A percentile compares a stretch with the other conserved stretches of the same genome.
These are phyloP conservation scores for Ceriops zippeliana DNA, from an alignment of 345 rosid genomes.

Conservation along the genomic window DNA sequence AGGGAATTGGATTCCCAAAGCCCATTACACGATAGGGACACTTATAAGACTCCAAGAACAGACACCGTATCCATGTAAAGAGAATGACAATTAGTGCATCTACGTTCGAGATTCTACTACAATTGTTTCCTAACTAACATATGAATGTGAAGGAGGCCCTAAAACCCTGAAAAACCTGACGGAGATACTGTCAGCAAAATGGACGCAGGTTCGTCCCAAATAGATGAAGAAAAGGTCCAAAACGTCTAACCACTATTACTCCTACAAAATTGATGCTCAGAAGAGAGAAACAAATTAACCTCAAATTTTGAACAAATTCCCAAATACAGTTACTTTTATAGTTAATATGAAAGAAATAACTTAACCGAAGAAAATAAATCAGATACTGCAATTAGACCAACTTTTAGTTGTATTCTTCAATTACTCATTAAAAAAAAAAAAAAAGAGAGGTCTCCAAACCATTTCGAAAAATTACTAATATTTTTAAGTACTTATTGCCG, in stretches of 20 bases:
- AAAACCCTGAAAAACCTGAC: neutral
- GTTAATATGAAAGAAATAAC: neutral
- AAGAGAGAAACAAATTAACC: neutral
- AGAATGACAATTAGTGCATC: neutral
- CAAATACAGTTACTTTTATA: neutral
- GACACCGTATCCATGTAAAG: neutral
- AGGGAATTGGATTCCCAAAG: slow-evolving; percentile 17
- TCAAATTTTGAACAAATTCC: neutral
- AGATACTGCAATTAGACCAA: neutral
- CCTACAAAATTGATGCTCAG: neutral
- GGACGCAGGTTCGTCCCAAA: neutral
- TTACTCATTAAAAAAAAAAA: neutral
- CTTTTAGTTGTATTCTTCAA: neutral
- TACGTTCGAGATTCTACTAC: neutral
- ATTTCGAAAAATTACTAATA: too few species aligned
- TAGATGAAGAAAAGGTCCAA: neutral
- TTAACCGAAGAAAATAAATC: neutral
- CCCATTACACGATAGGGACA: slow-evolving; percentile 5
- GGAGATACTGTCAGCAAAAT: neutral
- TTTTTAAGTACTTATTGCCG: neutral
- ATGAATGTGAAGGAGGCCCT: neutral
- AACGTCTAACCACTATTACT: neutral
- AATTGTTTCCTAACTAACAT: neutral
- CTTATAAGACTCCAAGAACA: slow-evolving; percentile 2
- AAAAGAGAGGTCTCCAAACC: too few species aligned